These are phyloP conservation scores for Fusarium sp. DNA, from an alignment of 2,329 filamentous ascomycete species.

Conservation along the genomic window DNA sequence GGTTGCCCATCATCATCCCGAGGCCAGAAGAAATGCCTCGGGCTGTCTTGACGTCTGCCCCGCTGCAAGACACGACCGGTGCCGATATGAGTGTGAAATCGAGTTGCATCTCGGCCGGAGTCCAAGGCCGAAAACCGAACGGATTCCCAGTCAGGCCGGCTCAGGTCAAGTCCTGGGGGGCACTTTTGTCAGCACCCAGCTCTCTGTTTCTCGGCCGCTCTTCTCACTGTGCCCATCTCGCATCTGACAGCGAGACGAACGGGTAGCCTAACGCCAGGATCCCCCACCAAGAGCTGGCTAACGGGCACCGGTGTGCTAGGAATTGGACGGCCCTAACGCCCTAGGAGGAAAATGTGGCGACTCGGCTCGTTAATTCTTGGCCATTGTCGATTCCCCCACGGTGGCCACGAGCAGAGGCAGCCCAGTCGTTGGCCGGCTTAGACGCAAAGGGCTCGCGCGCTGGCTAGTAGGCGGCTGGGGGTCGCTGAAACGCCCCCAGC, in stretches of 20 bases:
- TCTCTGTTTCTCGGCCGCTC: constrained; percentile 17
- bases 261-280: constrained; percentile 52
- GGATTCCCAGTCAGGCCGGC: constrained; percentile 7
- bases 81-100: constrained; percentile 15
- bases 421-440: constrained; percentile 32
- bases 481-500: constrained; percentile 47
- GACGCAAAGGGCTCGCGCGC: constrained; percentile 35
- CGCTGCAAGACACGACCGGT: constrained; percentile 14
- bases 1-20: constrained; percentile 1
- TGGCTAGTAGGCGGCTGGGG: constrained; percentile 34
- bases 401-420: constrained; percentile 20
- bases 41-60: constrained; percentile 3
- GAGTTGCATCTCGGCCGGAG: constrained; percentile 29
- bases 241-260: constrained; percentile 47
- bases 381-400: constrained; percentile 37
- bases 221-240: constrained; percentile 41
- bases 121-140: constrained; percentile 32
- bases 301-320: constrained; percentile 44
- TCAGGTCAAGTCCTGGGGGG: constrained; percentile 9
- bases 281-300: constrained; percentile 38
- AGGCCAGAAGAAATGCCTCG: constrained; percentile 14
- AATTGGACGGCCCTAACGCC: constrained; percentile 31
- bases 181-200: constrained; percentile 39
- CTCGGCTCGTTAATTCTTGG: constrained; percentile 39
- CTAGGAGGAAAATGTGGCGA: constrained; percentile 43